Percentiles rank a stretch among this genome's conserved stretches.
Conservation (phyloP, 1,284 basidiomycete genomes). For the Cutaneotrichosporon mucoides region DNA sequence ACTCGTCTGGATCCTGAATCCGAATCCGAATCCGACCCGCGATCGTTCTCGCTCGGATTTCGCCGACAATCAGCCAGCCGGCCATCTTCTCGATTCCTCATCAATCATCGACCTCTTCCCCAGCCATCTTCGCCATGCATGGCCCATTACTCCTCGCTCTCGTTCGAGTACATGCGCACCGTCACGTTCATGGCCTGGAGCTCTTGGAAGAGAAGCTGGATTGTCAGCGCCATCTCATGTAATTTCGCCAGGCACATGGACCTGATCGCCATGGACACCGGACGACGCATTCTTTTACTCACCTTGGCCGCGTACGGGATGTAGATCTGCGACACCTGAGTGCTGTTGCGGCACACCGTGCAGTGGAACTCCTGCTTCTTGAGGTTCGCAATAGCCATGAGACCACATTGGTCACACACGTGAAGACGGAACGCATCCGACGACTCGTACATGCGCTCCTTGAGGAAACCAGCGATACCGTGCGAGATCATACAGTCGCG, state of each 20-base stretch:
- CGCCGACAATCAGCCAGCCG: no score
- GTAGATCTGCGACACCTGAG: conserved; percentile 81
- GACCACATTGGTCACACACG: conserved; percentile 91
- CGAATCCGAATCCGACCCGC: no score
- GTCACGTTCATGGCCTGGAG: conserved; percentile 37
- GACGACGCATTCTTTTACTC: background rate
- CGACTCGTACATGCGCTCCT: conserved; percentile 78
- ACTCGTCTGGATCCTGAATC: no score
- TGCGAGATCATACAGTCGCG: conserved; percentile 92
- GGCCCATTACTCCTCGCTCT: conserved; percentile 7
- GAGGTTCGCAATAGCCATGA: conserved; percentile 91
- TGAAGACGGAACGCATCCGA: conserved; percentile 94
- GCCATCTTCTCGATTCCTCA: no score
- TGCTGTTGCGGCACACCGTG: conserved; percentile 86
- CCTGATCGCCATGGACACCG: background rate
- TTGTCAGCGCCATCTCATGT: conserved; percentile 5
- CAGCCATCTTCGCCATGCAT: no score
- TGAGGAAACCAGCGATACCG: conserved; percentile 95
- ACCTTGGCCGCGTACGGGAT: conserved; percentile 76
- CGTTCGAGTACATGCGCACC: conserved; percentile 22
- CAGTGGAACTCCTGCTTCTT: conserved; percentile 56
- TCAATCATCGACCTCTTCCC: no score
- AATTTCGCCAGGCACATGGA: background rate
- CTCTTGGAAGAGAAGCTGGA: conserved; percentile 24
- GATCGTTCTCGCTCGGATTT: no score